Evolutionary conservation across 768 basidiomycete species (phyloP).

Genomic region (Saitozyma sp.): DNA sequence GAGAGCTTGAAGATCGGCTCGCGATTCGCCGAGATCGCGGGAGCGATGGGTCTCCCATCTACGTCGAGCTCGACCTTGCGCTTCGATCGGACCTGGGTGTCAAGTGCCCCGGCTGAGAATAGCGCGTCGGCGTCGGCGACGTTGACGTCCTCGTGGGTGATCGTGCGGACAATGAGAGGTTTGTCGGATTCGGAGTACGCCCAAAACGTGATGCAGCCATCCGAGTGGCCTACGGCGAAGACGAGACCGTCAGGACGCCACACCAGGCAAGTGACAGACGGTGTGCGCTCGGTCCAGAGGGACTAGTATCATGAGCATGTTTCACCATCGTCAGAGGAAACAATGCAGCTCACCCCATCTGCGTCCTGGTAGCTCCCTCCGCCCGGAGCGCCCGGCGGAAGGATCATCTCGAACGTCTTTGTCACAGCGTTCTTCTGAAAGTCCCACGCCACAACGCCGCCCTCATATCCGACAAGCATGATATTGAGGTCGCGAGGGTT

Average conservation of each 20-base stretch:
- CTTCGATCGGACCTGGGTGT: slow-evolving; percentile 24
- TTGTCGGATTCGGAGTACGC: slow-evolving; percentile 73
- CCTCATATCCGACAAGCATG: slow-evolving; percentile 71
- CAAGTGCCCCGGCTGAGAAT: slow-evolving; percentile 52
- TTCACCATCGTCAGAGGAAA: not conserved
- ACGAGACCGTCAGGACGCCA: slow-evolving; percentile 72
- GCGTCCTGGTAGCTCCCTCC: slow-evolving; percentile 64
- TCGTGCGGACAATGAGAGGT: slow-evolving; percentile 71
- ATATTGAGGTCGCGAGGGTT: slow-evolving; percentile 74
- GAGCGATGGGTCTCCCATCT: slow-evolving; percentile 19
- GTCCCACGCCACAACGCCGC: slow-evolving; percentile 55
- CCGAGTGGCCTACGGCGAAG: slow-evolving; percentile 76
- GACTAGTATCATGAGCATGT: slow-evolving; percentile 55
- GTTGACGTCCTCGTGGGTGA: slow-evolving; percentile 57
- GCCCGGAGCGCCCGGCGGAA: slow-evolving; percentile 80
- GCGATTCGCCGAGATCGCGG: slow-evolving; percentile 48
- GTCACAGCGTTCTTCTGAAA: slow-evolving; percentile 51
- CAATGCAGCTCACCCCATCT: slow-evolving; percentile 54
- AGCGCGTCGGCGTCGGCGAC: slow-evolving; percentile 54
- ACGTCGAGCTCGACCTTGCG: slow-evolving; percentile 23
- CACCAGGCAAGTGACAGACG: slow-evolving; percentile 68
- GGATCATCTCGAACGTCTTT: slow-evolving; percentile 66
- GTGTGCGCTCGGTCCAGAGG: slow-evolving; percentile 68
- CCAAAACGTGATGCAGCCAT: slow-evolving; percentile 83
- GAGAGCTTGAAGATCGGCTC: slow-evolving; percentile 85